Evolutionary conservation across 2,329 filamentous ascomycete genomes (phyloP).

Genomic region (Clonostachys byssicola): DNA sequence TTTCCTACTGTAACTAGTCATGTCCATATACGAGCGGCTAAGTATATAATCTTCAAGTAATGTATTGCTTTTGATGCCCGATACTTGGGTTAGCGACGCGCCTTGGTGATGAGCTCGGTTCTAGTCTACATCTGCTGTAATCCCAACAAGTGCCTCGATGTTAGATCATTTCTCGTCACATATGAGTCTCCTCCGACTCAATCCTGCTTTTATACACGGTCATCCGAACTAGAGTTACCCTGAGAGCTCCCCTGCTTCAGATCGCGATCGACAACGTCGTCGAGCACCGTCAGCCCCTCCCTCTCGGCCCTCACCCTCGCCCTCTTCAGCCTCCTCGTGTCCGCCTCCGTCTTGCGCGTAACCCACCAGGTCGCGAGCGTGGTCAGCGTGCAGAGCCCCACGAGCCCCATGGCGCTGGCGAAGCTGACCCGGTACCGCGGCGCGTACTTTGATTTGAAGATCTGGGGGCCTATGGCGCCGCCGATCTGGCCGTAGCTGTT

Average conservation of each 20-base stretch:
- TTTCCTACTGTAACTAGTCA: no score
- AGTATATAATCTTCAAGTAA: no score
- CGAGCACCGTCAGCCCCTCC: slow-evolving; percentile 31
- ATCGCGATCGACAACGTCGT: slow-evolving; percentile 28
- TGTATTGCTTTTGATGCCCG: no score
- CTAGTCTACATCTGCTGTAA: no score
- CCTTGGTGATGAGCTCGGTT: no score
- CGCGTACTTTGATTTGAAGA: slow-evolving; percentile 37
- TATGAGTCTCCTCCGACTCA: no score
- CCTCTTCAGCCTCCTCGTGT: slow-evolving; percentile 37
- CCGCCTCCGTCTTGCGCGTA: slow-evolving; percentile 33
- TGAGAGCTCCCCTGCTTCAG: slow-evolving; percentile 1
- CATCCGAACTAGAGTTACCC: not conserved
- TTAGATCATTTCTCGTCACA: no score
- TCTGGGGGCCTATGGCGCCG: slow-evolving; percentile 39
- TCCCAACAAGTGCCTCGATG: no score
- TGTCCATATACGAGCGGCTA: no score
- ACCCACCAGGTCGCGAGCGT: slow-evolving; percentile 39
- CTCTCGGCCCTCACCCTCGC: slow-evolving; percentile 32
- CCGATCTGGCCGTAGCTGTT: slow-evolving; percentile 46
- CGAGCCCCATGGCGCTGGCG: slow-evolving; percentile 34
- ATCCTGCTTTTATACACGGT: no score
- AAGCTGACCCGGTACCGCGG: slow-evolving; percentile 39
- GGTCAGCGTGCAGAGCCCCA: slow-evolving; percentile 33
- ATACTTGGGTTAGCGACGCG: no score